Percentiles rank a stretch among this genome's conserved stretches.
Evolutionary conservation across 208 protist species (phyloP).

Genomic region (Crithidia thermophila): DNA sequence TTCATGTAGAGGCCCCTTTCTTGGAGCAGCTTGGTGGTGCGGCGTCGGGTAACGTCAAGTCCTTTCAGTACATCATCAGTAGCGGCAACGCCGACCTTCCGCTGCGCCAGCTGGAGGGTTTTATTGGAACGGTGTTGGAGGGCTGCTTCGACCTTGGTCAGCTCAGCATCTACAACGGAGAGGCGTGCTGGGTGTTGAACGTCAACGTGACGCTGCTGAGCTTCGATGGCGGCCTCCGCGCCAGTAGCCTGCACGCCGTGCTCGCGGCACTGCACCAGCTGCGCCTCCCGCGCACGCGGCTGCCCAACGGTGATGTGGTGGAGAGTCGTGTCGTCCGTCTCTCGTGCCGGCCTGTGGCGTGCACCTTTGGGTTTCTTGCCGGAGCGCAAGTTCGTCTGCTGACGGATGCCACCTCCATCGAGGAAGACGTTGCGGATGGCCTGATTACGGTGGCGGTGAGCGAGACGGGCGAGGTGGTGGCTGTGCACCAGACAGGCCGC

Average conservation of each 20-base stretch:
- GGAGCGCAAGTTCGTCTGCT: constrained; percentile 50
- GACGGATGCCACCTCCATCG: constrained; percentile 75
- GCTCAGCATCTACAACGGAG: constrained; percentile 61
- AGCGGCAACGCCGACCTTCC: constrained; percentile 47
- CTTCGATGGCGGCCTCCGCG: constrained; percentile 77
- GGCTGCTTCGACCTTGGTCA: constrained; percentile 58
- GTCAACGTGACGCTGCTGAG: constrained; percentile 69
- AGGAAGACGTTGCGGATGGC: constrained; percentile 71
- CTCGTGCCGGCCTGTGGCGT: constrained; percentile 59
- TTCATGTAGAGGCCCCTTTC: constrained; percentile 75
- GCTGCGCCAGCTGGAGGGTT: constrained; percentile 77
- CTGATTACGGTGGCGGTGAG: constrained; percentile 67
- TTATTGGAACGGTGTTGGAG: constrained; percentile 57
- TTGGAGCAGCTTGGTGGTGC: constrained; percentile 38
- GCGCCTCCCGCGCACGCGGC: constrained; percentile 57
- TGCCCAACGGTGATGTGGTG: constrained; percentile 75
- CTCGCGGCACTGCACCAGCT: constrained; percentile 69
- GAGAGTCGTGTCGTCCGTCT: constrained; percentile 46
- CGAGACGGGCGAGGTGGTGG: constrained; percentile 52
- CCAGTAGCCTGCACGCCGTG: constrained; percentile 61
- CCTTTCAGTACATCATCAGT: constrained; percentile 34
- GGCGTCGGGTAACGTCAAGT: constrained; percentile 16
- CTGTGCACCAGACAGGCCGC: constrained; percentile 51
- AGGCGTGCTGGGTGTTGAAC: constrained; percentile 87
- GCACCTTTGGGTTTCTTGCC: constrained; percentile 43